Evolutionary conservation across 352 stramenopile genomes (phyloP), one percentile per base, ranked within the genome.

Genomic region (Globisporangium orthogonon): DNA sequence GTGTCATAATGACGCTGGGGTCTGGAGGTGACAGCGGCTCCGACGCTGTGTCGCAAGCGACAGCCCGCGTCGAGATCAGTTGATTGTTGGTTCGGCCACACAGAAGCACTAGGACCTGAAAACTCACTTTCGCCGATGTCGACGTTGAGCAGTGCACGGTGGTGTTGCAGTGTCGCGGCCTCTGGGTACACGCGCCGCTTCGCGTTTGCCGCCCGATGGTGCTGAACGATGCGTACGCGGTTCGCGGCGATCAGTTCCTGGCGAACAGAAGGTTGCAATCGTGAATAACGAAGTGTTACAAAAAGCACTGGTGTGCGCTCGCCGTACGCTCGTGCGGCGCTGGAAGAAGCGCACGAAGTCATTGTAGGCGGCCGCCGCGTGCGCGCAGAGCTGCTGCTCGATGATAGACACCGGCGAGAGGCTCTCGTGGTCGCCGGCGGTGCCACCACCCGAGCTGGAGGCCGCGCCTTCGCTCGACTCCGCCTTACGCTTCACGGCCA

Each of bases 331-430:
- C 54, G 76, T 60, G 45, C 58, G 53, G 49, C 84, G 78, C 48
- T 88, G 68, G 66, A 86, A 78, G 48, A 61, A 69, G 56, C 62
- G 65, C 51, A 87, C 70, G 50, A 90, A 88, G 50, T 87, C 76
- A 61, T 92, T 92, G 63, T 87, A 73, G 14, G 71, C 76, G 31
- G 77, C 63, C 10, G 72, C 69, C 2, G 82, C 71, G 56, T 92
- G 82, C 37, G 71, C 79, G 39, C 70, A 74, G n/a, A 90, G 78
- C 55, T 92, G 82, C 67, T 86, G 63, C 59, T 90, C 78, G 67
- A 90, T 89, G 7, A 18, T 11, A 18, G 44, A 49, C 7, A 28
- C 13, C n/a, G 44, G 44, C 44, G 44, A 49, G 44, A 49, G 44
- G 44, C n/a, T 49, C 17, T 28, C 44, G 44, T 18, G n/a, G 10